These are phyloP conservation scores for Fragaria ananassa DNA, from an alignment of 306 rosid genomes.

Conservation along the genomic window DNA sequence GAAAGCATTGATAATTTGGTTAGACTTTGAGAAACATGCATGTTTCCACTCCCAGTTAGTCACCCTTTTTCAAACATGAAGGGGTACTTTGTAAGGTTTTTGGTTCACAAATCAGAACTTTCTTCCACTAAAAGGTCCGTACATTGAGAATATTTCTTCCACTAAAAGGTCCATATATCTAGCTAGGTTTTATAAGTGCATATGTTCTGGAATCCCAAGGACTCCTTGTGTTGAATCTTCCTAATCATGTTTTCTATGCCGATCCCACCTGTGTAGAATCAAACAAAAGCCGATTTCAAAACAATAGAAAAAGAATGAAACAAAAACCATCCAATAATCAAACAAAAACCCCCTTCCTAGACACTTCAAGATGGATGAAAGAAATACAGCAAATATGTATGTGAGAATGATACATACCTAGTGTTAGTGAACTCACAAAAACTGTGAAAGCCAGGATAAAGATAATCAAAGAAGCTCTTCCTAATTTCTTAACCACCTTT, in stretches of 20 bases:
- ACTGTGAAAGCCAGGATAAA: conserved; percentile 65
- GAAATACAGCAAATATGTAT: neutral
- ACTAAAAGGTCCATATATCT: too few relatives aligned
- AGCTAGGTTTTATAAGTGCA: conserved; percentile 35
- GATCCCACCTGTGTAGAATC: conserved; percentile 55
- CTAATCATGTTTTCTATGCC: conserved; percentile 54
- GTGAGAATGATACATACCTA: conserved; percentile 31
- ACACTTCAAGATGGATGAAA: neutral
- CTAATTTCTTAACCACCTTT: conserved; percentile 44
- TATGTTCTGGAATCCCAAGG: conserved; percentile 72
- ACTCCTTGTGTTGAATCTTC: conserved; percentile 45
- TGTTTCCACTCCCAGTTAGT: neutral
- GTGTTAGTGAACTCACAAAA: conserved; percentile 57
- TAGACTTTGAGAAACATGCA: neutral
- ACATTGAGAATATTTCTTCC: neutral
- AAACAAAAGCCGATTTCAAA: neutral
- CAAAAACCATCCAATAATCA: neutral
- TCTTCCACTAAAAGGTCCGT: neutral
- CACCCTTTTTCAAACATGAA: neutral
- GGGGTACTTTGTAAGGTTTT: neutral
- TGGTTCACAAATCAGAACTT: neutral
- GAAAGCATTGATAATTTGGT: too few relatives aligned
- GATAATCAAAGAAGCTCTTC: conserved; percentile 73
- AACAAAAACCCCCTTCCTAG: neutral
- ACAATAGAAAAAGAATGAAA: neutral